Evolutionary conservation across 2,329 filamentous ascomycete species (phyloP).

Genomic region (Calonectria multiphialidica): DNA sequence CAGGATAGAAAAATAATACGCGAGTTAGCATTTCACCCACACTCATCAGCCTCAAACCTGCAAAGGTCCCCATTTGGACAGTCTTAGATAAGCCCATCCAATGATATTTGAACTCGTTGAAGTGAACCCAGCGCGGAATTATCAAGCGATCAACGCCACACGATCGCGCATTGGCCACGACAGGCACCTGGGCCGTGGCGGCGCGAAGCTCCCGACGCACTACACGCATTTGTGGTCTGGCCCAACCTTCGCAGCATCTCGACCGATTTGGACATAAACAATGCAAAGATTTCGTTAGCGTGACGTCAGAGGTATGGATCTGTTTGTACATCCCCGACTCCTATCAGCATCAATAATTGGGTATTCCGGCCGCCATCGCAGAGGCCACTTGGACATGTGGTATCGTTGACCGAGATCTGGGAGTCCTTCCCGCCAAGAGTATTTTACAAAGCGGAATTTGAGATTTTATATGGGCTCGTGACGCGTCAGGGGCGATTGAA

Average conservation of each 20-base stretch:
- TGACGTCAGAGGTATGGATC: not conserved
- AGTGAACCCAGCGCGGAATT: not conserved
- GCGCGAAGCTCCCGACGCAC: not conserved
- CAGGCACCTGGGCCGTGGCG: not conserved
- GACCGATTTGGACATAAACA: not conserved
- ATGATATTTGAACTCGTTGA: not conserved
- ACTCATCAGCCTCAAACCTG: not conserved
- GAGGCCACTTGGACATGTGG: no score
- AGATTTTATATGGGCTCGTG: not conserved
- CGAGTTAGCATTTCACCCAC: no score
- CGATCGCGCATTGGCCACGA: not conserved
- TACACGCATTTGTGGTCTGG: not conserved
- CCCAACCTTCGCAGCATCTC: not conserved
- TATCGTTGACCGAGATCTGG: no score
- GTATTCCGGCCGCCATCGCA: not conserved
- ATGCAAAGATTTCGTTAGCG: not conserved
- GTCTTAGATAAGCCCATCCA: not conserved
- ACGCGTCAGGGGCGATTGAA: not conserved
- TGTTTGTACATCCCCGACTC: not conserved
- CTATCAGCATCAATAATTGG: not conserved
- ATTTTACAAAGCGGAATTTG: not conserved
- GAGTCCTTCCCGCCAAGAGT: not conserved
- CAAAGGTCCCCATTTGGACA: not conserved
- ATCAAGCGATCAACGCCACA: not conserved
- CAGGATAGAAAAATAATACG: no score